Base-by-base conservation (phyloP, 2,329 filamentous ascomycete species). In the Periconia digitata region DNA sequence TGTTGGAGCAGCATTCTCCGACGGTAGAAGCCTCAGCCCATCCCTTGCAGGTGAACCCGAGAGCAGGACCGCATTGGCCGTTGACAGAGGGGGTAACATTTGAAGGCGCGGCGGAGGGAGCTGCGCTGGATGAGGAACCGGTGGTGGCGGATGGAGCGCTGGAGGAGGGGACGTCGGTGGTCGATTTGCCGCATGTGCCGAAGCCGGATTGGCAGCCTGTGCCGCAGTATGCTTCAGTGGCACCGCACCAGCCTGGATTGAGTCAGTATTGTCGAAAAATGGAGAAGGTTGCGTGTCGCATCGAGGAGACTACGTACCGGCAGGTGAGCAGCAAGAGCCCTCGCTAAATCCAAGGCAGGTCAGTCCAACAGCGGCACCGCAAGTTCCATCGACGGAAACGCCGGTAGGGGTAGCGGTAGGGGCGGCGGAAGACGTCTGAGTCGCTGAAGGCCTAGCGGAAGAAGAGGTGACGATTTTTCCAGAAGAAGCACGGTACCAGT, bases 401-500 rank as follows among this genome's bases (percentile, higher is more conserved):
- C 59, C 54, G 7, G 50, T 56, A 2, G 63, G 59, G 24, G 59
- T 56, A 12, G 53, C 54, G 8, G 61, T 57, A 22, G 62, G 56
- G n/a, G 56, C 55, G 5, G 57, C 45, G 10, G 51, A 51, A n/a
- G 60, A 47, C 17, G 40, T 16, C n/a, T 18, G 29, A 18, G 38
- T 36, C 12, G 49, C 40, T 2, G 49, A 40, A 21, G 49, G 41
- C 13, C 22, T 43, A 13, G 50, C 41, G 18, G 60, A 50, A n/a
- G 56, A 46, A 22, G 69, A 71, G n/a, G 60, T 61, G 1, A 69
- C 69, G 17, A 59, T 59, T 36, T 74, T 59, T 38, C 53, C 62
- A 38, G 59, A 64, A 50, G 59, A 69, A 54, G 55, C 59, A 49
- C 79, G 75, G 64, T 79, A 79, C 76, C 76, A 79, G 62, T 78